Conservation (phyloP, 371 early-diverging fungal species). For the Rhizopus arrhizus region DNA sequence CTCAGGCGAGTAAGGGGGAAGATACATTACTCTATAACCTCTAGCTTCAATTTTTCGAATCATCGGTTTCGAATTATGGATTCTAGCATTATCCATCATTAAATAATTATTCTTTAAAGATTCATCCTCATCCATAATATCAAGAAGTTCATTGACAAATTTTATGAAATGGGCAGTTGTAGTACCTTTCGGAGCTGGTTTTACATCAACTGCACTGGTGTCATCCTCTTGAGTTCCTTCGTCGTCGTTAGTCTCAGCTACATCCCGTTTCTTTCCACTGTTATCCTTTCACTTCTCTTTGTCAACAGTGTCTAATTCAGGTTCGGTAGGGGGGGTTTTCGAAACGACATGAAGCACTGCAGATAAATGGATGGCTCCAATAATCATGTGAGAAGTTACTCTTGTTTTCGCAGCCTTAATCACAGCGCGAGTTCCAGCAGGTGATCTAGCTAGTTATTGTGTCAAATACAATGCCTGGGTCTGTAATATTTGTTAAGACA, state of each 20-base stretch:
- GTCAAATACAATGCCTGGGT: too few relatives aligned
- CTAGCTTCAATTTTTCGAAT: conserved; percentile 18
- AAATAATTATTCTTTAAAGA: conserved; percentile 17
- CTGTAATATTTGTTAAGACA: conserved; percentile 15
- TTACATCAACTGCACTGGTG: conserved; percentile 14
- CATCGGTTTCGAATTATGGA: conserved; percentile 17
- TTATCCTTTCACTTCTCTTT: conserved; percentile 9
- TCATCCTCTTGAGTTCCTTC: conserved; percentile 18
- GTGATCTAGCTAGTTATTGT: too few relatives aligned
- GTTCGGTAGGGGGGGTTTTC: conserved; percentile 7
- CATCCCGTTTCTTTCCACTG: conserved; percentile 13
- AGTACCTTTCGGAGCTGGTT: conserved; percentile 8
- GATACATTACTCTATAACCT: conserved; percentile 18
- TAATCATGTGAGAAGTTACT: background rate
- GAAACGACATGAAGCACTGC: conserved; percentile 15
- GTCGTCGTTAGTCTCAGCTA: conserved; percentile 12
- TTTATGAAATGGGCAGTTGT: conserved; percentile 12
- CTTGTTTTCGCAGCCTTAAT: too few relatives aligned
- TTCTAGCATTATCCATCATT: conserved; percentile 18
- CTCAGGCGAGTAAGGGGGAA: conserved; percentile 15
- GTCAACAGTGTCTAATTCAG: conserved; percentile 5
- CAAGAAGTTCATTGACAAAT: conserved; percentile 10
- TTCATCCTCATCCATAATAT: conserved; percentile 18
- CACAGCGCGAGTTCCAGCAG: too few relatives aligned
- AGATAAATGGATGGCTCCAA: conserved; percentile 16